Conservation (phyloP, 1,139 yeast species). For the Tardiomyces digboiensis region DNA sequence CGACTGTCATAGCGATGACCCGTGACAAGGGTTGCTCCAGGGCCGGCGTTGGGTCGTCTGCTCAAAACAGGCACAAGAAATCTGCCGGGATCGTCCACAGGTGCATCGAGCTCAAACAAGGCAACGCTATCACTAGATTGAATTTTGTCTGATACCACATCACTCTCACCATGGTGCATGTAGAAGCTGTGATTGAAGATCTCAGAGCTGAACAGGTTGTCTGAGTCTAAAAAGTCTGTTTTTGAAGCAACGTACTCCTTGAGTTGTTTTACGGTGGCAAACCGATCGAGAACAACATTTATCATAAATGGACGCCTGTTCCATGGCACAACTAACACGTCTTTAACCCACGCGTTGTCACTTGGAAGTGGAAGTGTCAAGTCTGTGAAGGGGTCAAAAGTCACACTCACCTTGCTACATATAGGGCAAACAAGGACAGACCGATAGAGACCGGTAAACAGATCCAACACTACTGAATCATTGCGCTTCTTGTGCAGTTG, state of each 20-base stretch:
- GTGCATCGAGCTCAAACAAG: constrained; percentile 47
- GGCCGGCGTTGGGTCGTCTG: background rate
- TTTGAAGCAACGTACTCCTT: constrained; percentile 45
- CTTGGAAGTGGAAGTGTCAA: constrained; percentile 85
- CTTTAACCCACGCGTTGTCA: constrained; percentile 62
- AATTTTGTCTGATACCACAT: constrained; percentile 60
- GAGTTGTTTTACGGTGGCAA: constrained; percentile 57
- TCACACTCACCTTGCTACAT: constrained; percentile 71
- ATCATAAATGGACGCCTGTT: constrained; percentile 34
- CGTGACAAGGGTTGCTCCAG: no score
- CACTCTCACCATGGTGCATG: constrained; percentile 55
- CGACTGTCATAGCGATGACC: no score
- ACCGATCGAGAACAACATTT: constrained; percentile 56
- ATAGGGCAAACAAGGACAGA: constrained; percentile 85
- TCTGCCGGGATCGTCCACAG: background rate
- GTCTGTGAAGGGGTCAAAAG: constrained; percentile 93
- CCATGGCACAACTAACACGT: constrained; percentile 53
- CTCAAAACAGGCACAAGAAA: background rate
- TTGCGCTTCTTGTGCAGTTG: constrained; percentile 68
- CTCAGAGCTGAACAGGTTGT: constrained; percentile 54
- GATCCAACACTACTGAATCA: constrained; percentile 75
- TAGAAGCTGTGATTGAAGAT: constrained; percentile 62
- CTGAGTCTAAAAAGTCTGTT: constrained; percentile 29
- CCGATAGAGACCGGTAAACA: constrained; percentile 85
- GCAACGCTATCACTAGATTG: constrained; percentile 53